phyloP scores from a whole-genome alignment of 2,329 filamentous ascomycete species.

The Arthrobotrys conoides region DNA sequence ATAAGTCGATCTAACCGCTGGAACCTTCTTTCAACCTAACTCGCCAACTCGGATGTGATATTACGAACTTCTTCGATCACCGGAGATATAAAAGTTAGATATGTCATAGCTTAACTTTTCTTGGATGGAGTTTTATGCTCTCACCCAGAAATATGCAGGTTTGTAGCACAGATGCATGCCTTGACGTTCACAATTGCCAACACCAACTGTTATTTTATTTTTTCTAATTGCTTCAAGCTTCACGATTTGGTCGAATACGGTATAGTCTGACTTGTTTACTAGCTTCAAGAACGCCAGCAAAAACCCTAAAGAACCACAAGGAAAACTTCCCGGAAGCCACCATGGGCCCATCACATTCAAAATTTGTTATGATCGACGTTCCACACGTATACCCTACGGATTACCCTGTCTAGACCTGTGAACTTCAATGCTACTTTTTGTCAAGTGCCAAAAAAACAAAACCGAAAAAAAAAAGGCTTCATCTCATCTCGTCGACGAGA shows the following conservation, averaged over 20 bases:
- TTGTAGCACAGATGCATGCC: conserved; percentile 34
- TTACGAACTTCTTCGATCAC: conserved; percentile 8
- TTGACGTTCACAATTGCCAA: conserved; percentile 24
- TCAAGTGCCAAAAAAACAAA: too few relatives aligned
- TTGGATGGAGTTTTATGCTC: background rate
- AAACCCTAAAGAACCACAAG: conserved; percentile 20
- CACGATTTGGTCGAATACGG: conserved; percentile 11
- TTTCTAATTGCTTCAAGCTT: too few relatives aligned
- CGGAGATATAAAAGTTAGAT: conserved; percentile 25
- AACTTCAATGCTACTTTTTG: background rate
- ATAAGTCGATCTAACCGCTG: conserved; percentile 15
- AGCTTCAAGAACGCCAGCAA: background rate
- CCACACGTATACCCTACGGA: conserved; percentile 13
- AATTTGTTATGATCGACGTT: conserved; percentile 48
- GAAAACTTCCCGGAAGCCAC: conserved; percentile 39
- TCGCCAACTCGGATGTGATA: conserved; percentile 28
- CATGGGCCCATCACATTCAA: conserved; percentile 25
- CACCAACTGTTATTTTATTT: conserved; percentile 9
- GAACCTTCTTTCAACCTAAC: conserved; percentile 18
- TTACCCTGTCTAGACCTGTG: conserved; percentile 22
- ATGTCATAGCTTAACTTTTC: conserved; percentile 52
- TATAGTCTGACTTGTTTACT: conserved; percentile 1
- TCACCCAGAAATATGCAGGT: conserved; percentile 15
- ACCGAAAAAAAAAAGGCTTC: background rate
- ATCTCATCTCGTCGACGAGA: conserved; percentile 30